A percentile compares a stretch with the other conserved stretches of the same genome.
phyloP scores from a whole-genome alignment of 805 yeast species.

The Kurtzmaniella cleridarum region DNA sequence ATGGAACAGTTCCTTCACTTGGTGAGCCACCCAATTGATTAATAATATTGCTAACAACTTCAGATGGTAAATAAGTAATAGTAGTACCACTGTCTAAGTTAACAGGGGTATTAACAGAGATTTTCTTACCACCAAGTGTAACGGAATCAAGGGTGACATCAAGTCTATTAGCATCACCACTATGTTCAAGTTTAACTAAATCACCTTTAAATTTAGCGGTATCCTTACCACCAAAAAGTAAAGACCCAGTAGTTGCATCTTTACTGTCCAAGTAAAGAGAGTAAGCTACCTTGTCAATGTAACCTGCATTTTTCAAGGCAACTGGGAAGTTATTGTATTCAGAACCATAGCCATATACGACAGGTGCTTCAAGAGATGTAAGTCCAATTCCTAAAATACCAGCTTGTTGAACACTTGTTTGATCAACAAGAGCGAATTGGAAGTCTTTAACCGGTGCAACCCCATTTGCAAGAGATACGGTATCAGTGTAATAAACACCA shows the following conservation, averaged over 20 bases:
- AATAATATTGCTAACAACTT: background rate
- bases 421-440: constrained; percentile 3
- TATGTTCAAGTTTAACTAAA: constrained; percentile 3
- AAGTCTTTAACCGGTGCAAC: constrained; percentile 1
- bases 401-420: background rate
- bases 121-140: constrained; percentile 8
- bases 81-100: constrained; percentile 5
- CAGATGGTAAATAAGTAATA: constrained; percentile 1
- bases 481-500: constrained; percentile 43
- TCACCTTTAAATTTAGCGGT: constrained; percentile 15
- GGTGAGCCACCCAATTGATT: constrained; percentile 1
- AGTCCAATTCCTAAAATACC: constrained; percentile 5
- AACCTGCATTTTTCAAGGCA: constrained; percentile 27
- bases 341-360: constrained; percentile 2
- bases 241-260: constrained; percentile 17
- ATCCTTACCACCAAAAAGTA: constrained; percentile 26
- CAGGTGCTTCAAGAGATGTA: constrained; percentile 1
- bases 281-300: constrained; percentile 29
- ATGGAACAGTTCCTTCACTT: constrained; percentile 1
- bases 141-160: constrained; percentile 43
- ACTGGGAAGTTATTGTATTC: constrained; percentile 30
- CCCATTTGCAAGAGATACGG: constrained; percentile 5
- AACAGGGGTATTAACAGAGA: constrained; percentile 1
- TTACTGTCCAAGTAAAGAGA: constrained; percentile 29
- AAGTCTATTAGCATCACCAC: constrained; percentile 30